A percentile compares a stretch with the other conserved stretches of the same genome.
phyloP scores from a whole-genome alignment of 768 basidiomycete species.

The Tulasnella sp. region DNA sequence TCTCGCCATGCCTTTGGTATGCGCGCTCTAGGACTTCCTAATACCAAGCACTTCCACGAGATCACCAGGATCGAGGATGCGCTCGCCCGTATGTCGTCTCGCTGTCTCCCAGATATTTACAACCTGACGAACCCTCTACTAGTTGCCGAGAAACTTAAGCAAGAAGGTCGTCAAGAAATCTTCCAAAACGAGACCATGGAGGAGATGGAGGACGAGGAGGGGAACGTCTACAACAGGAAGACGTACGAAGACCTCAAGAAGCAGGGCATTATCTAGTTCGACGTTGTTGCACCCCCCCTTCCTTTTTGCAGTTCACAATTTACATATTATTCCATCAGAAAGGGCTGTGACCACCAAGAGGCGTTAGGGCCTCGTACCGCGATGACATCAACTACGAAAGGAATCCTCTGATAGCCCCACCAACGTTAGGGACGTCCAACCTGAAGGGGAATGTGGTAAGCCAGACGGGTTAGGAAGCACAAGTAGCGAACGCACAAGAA shows the following conservation, averaged over 20 bases:
- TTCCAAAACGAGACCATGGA: conserved; percentile 92
- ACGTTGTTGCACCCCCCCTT: too few species aligned
- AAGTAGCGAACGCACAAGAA: conserved; percentile 54
- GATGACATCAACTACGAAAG: conserved; percentile 32
- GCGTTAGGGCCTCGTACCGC: too few species aligned
- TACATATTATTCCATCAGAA: too few species aligned
- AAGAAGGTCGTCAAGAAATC: conserved; percentile 90
- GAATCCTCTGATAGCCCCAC: conserved; percentile 84
- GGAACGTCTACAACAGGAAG: conserved; percentile 96
- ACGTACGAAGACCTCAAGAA: conserved; percentile 97
- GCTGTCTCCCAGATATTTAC: conserved; percentile 34
- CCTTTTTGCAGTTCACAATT: too few species aligned
- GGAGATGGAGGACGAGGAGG: conserved; percentile 95
- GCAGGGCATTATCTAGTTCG: conserved; percentile 60
- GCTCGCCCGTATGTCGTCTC: too few species aligned
- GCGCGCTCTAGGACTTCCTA: conserved; percentile 92
- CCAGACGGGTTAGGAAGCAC: neutral
- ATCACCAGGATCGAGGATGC: conserved; percentile 97
- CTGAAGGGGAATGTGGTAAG: conserved; percentile 27
- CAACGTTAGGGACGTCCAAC: conserved; percentile 79
- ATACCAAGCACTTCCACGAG: conserved; percentile 98
- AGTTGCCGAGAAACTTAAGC: conserved; percentile 97
- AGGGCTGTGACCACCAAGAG: too few species aligned
- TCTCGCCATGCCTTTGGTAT: conserved; percentile 96
- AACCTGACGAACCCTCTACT: neutral